phyloP scores from a whole-genome alignment of 2,329 filamentous ascomycete genomes.

The Penicillium polonicum region DNA sequence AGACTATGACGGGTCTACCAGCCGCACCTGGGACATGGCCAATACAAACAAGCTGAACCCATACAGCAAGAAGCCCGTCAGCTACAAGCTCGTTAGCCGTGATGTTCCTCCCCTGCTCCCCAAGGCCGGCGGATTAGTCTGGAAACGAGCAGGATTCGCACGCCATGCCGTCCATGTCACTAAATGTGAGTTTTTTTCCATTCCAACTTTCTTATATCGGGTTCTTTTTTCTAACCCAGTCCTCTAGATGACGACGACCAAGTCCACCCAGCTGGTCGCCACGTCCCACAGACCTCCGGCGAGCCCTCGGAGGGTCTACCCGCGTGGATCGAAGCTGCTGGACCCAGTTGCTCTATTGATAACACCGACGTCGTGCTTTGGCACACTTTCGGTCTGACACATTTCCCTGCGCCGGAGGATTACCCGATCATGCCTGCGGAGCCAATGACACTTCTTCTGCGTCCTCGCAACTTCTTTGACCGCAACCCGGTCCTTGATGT shows the following conservation, averaged over 20 bases:
- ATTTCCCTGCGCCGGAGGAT: conserved; percentile 86
- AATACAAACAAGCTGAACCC: conserved; percentile 84
- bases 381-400: conserved; percentile 90
- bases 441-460: conserved; percentile 75
- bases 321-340: conserved; percentile 66
- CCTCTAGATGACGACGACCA: conserved; percentile 70
- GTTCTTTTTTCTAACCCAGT: conserved; percentile 9
- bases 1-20: conserved; percentile 77
- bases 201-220: background rate
- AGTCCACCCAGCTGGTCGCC: conserved; percentile 79
- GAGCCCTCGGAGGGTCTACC: conserved; percentile 71
- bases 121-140: conserved; percentile 77
- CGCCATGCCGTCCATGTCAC: conserved; percentile 86
- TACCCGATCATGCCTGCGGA: conserved; percentile 90
- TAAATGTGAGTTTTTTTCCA: conserved; percentile 62
- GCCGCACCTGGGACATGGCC: conserved; percentile 84
- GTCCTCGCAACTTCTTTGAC: conserved; percentile 79
- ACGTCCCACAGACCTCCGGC: conserved; percentile 84
- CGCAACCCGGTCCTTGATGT: conserved; percentile 79
- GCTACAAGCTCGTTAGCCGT: conserved; percentile 85
- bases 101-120: conserved; percentile 78
- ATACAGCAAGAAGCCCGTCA: conserved; percentile 78
- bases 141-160: conserved; percentile 86
- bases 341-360: conserved; percentile 66
- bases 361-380: conserved; percentile 87